Evolutionary conservation across 441 rosid genomes (phyloP), one percentile per base, ranked within the genome.

Genomic region (Populus hybrid): DNA sequence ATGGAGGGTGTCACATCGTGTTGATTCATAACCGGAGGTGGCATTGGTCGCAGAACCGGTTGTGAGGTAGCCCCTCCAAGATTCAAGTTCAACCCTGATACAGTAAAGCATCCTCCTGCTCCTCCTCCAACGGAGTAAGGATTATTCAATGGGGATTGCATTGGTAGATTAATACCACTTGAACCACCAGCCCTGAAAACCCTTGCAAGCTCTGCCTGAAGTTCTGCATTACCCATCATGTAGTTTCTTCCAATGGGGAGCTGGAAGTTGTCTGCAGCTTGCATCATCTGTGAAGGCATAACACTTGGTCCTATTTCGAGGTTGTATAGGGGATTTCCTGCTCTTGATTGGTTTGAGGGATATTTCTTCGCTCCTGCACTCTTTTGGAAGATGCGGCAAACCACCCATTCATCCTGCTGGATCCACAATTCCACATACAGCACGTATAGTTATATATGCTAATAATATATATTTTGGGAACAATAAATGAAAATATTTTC

Each of bases 351-450:
- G 87, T 71, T 89, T 64, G 91, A 75, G 3, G 86, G 90, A 85
- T 85, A 89, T 79, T 87, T 94, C 84, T 87, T 91, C 79, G 84
- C 84, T 63, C 91, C 87, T 3, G 86, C 85, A 80, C 81, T 28
- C 30, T 28, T 28, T 28, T 28, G 30, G 30, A 28, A 28, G 30
- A 28, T 28, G 30, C 30, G 30, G 86, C 95, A 85, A 75, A 94
- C 97, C 67, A 91, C 98, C 99, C 99, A 96, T 82, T 91, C 99
- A 77, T 94, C 98, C 94, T 96, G 91, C 80, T 80, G 73, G n/a
- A 69, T 30, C 53, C 76, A 24, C 24, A 24, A 24, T 24, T 24
- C 24, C 24, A 68, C 28, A 57, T 19, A 34, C 9, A 36, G 18
- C 24, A 35, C 9, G 3, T 23, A 23, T 9, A 19, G 9, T 6